Conservation (phyloP, 1,284 basidiomycete species). For the Meira nashicola region DNA sequence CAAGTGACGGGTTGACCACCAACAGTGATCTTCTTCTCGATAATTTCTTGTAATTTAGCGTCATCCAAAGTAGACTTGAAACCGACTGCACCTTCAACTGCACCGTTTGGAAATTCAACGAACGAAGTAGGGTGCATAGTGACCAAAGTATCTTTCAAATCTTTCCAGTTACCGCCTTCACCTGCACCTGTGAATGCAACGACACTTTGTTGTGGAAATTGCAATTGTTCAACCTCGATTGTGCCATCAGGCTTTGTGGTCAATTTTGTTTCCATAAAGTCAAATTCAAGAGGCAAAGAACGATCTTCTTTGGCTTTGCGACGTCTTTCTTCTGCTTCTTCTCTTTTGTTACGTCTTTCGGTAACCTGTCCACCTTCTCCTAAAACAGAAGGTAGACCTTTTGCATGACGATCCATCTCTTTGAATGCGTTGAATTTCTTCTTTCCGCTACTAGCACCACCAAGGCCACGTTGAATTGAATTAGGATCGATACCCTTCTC, state of each 20-base stretch:
- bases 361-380: conserved; percentile 5
- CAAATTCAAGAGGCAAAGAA: conserved; percentile 51
- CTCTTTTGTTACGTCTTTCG: conserved; percentile 52
- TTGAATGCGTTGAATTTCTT: conserved; percentile 77
- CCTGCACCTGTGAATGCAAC: conserved; percentile 62
- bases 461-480: conserved; percentile 58
- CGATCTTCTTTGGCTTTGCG: conserved; percentile 53
- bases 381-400: conserved; percentile 42
- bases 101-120: conserved; percentile 45
- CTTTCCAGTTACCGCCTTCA: conserved; percentile 56
- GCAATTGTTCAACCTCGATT: conserved; percentile 62
- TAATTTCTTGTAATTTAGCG: conserved; percentile 55
- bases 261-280: conserved; percentile 55
- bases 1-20: conserved; percentile 54
- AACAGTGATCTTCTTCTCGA: conserved; percentile 54
- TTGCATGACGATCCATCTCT: conserved; percentile 62
- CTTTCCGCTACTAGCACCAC: conserved; percentile 57
- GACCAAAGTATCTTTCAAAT: conserved; percentile 52
- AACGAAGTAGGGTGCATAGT: conserved; percentile 41
- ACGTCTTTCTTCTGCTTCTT: conserved; percentile 48
- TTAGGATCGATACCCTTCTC: conserved; percentile 74
- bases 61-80: conserved; percentile 55
- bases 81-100: conserved; percentile 55
- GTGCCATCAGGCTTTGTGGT: conserved; percentile 65
- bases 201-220: conserved; percentile 65